phyloP scores from a whole-genome alignment of 768 basidiomycete species.

The Lactarius evosmus region DNA sequence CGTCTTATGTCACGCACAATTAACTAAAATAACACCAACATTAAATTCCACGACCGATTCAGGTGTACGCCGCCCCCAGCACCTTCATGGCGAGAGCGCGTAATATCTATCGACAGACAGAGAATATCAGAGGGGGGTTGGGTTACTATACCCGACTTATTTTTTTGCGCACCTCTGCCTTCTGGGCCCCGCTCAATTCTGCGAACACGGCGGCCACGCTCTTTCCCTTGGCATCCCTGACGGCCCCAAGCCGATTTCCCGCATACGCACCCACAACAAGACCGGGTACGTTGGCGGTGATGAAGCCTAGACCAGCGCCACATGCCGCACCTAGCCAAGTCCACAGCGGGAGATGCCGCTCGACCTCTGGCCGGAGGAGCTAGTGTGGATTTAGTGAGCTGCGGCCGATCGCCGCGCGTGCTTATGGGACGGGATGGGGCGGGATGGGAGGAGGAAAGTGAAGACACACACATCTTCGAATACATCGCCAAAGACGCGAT shows the following conservation, averaged over 20 bases:
- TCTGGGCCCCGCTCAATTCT: conserved; percentile 71
- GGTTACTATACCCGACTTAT: neutral
- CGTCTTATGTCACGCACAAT: neutral
- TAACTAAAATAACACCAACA: neutral
- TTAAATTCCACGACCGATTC: neutral
- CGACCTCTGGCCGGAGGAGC: conserved; percentile 80
- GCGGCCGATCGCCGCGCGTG: neutral
- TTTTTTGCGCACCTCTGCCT: conserved; percentile 67
- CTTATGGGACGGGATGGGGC: neutral
- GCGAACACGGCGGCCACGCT: conserved; percentile 86
- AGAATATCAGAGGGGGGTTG: neutral
- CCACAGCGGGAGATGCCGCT: conserved; percentile 70
- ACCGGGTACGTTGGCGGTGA: conserved; percentile 78
- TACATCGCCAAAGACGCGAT: conserved; percentile 82
- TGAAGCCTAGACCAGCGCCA: conserved; percentile 54
- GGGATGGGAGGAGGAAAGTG: conserved; percentile 7
- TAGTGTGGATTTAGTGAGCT: conserved; percentile 31
- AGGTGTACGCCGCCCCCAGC: conserved; percentile 53
- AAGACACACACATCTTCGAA: conserved; percentile 74
- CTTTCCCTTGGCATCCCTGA: conserved; percentile 93
- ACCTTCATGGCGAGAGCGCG: conserved; percentile 81
- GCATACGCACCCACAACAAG: conserved; percentile 82
- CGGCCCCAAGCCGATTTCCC: conserved; percentile 86
- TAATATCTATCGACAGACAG: conserved; percentile 54
- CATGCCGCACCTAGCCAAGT: conserved; percentile 65